A percentile compares a stretch with the other conserved stretches of the same genome.
Conservation (phyloP, 1,139 yeast genomes). For the Debaryomyces fabryi region DNA sequence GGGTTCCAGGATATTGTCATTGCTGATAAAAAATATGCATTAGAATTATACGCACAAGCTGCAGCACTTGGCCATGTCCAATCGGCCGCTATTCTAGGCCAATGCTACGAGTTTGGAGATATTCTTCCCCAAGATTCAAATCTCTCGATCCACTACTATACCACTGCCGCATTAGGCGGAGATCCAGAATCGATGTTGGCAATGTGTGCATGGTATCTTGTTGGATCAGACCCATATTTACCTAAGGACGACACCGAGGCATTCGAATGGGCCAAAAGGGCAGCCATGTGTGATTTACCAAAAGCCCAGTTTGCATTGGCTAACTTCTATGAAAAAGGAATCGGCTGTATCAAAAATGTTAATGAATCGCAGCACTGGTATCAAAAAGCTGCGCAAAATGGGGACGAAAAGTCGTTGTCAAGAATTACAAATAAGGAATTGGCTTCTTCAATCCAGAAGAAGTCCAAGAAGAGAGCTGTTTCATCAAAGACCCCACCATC, state of each 20-base stretch:
- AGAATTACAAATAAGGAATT: conserved; percentile 38
- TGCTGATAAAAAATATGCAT: conserved; percentile 80
- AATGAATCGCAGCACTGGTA: conserved; percentile 75
- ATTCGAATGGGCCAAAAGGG: conserved; percentile 90
- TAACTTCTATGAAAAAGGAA: conserved; percentile 82
- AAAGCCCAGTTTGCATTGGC: conserved; percentile 90
- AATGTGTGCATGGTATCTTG: conserved; percentile 94
- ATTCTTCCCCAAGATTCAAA: conserved; percentile 81
- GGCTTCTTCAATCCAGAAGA: conserved; percentile 34
- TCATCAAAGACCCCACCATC: conserved; percentile 1
- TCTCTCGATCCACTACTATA: conserved; percentile 87
- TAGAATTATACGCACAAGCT: conserved; percentile 84
- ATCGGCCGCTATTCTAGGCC: conserved; percentile 79
- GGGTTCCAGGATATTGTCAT: conserved; percentile 90
- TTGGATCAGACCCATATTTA: conserved; percentile 83
- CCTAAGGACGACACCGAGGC: conserved; percentile 84
- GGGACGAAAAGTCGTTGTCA: conserved; percentile 65
- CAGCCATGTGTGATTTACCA: conserved; percentile 72
- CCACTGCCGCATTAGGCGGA: conserved; percentile 87
- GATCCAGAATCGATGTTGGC: conserved; percentile 91
- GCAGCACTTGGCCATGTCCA: conserved; percentile 87
- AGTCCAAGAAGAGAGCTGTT: conserved; percentile 27
- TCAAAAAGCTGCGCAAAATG: conserved; percentile 69
- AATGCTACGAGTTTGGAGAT: conserved; percentile 81
- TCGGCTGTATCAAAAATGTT: conserved; percentile 71